phyloP scores from a whole-genome alignment of 495 filamentous ascomycete genomes.

The Letharia columbiana region DNA sequence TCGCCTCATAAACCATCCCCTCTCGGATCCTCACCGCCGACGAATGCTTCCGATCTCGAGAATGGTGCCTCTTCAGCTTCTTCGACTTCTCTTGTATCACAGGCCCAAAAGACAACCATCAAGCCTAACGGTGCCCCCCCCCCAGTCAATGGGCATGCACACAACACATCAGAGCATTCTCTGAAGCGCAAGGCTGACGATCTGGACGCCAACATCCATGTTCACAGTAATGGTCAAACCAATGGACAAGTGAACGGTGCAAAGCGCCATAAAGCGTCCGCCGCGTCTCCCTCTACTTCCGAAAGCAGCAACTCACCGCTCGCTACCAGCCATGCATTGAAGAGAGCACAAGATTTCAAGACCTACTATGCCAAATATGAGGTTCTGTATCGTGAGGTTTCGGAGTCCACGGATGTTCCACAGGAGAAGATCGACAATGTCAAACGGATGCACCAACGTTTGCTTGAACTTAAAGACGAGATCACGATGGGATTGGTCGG shows the following conservation, averaged over 20 bases:
- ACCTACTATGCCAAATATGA: slow-evolving; percentile 55
- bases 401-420: slow-evolving; percentile 42
- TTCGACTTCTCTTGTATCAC: slow-evolving; percentile 23
- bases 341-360: slow-evolving; percentile 55
- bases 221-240: slow-evolving; percentile 25
- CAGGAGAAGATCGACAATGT: slow-evolving; percentile 49
- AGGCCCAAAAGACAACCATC: slow-evolving; percentile 6
- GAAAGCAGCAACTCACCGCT: slow-evolving; percentile 43
- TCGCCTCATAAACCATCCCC: slow-evolving; percentile 68
- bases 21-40: slow-evolving; percentile 64
- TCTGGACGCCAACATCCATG: slow-evolving; percentile 26
- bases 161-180: slow-evolving; percentile 27
- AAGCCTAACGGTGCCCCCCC: neutral
- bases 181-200: slow-evolving; percentile 45
- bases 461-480: slow-evolving; percentile 56
- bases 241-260: slow-evolving; percentile 33
- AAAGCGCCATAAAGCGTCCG: slow-evolving; percentile 39
- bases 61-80: slow-evolving; percentile 34
- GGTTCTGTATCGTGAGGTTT: slow-evolving; percentile 50
- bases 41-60: slow-evolving; percentile 60
- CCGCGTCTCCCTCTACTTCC: slow-evolving; percentile 34
- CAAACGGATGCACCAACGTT: slow-evolving; percentile 50
- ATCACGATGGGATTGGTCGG: slow-evolving; percentile 44
- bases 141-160: slow-evolving; percentile 9
- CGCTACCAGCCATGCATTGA: slow-evolving; percentile 35